phyloP scores from a whole-genome alignment of 371 early-diverging fungal genomes.

The Saksenaea vasiformis region DNA sequence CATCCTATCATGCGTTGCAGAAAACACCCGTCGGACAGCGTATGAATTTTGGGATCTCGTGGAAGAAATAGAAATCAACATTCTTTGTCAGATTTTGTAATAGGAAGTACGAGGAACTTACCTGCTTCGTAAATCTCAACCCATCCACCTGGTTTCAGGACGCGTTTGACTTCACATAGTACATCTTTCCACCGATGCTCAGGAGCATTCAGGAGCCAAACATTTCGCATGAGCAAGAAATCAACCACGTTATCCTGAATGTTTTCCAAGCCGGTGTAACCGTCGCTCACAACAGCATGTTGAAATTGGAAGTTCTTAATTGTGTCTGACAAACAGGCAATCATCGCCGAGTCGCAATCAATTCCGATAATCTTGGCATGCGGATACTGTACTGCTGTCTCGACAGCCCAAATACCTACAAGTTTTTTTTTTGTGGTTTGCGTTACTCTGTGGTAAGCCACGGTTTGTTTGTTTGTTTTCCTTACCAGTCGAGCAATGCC shows the following conservation, averaged over 20 bases:
- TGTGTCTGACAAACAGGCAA: constrained; percentile 1
- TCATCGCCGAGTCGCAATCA: constrained; percentile 19
- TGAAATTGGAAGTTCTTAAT: constrained; percentile 24
- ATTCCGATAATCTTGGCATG: constrained; percentile 27
- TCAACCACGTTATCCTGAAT: constrained; percentile 26
- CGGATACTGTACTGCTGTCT: constrained; percentile 36
- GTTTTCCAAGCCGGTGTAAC: constrained; percentile 24
- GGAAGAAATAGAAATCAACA: not conserved
- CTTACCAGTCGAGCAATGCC: constrained; percentile 42
- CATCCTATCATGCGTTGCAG: not conserved
- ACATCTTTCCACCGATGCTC: constrained; percentile 25
- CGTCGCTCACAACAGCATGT: constrained; percentile 14
- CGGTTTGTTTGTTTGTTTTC: not conserved
- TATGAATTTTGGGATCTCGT: not conserved
- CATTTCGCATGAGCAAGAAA: constrained; percentile 35
- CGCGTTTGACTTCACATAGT: constrained; percentile 15
- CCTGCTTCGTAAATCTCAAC: constrained; percentile 21
- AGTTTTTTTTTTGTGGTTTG: constrained; percentile 20
- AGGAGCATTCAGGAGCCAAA: constrained; percentile 31
- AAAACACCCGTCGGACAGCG: not conserved
- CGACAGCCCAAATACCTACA: constrained; percentile 38
- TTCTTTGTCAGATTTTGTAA: not conserved
- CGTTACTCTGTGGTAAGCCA: constrained; percentile 34
- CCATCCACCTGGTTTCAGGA: constrained; percentile 24
- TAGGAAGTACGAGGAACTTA: not conserved